These are phyloP conservation scores for Ogataea ganodermae DNA, from an alignment of 805 yeast species.

Conservation along the genomic window DNA sequence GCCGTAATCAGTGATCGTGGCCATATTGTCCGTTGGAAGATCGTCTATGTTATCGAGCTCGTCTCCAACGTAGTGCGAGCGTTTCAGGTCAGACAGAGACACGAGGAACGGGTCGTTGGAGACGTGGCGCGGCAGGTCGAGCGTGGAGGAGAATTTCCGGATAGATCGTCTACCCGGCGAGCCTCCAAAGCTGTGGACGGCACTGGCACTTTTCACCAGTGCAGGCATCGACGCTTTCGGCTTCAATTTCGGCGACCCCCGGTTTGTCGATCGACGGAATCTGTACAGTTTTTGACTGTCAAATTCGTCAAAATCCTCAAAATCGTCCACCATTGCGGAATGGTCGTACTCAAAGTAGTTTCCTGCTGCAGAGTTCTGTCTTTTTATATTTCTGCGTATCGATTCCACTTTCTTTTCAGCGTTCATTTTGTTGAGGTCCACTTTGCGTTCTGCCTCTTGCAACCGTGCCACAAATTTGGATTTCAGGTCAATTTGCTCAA, in stretches of 20 bases:
- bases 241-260: constrained; percentile 12
- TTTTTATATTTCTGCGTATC: constrained; percentile 11
- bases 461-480: constrained; percentile 22
- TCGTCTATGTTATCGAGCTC: constrained; percentile 31
- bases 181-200: constrained; percentile 10
- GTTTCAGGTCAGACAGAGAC: not conserved
- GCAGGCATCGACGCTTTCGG: constrained; percentile 32
- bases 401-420: constrained; percentile 13
- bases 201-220: constrained; percentile 16
- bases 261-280: constrained; percentile 18
- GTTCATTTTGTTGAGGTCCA: constrained; percentile 13
- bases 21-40: constrained; percentile 28
- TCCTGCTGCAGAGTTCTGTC: constrained; percentile 1
- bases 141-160: constrained; percentile 32
- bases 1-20: constrained; percentile 30
- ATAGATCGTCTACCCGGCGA: constrained; percentile 26
- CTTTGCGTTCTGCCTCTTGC: constrained; percentile 21
- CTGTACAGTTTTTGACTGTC: constrained; percentile 25
- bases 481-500: constrained; percentile 19
- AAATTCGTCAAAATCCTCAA: constrained; percentile 28
- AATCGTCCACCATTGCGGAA: constrained; percentile 29
- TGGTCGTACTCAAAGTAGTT: constrained; percentile 27
- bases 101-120: constrained; percentile 10
- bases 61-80: constrained; percentile 14
- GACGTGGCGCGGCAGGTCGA: constrained; percentile 27